A percentile compares a stretch with the other conserved stretches of the same genome.
Conservation (phyloP, 208 protist species). For the Tetramitus jugosus region DNA sequence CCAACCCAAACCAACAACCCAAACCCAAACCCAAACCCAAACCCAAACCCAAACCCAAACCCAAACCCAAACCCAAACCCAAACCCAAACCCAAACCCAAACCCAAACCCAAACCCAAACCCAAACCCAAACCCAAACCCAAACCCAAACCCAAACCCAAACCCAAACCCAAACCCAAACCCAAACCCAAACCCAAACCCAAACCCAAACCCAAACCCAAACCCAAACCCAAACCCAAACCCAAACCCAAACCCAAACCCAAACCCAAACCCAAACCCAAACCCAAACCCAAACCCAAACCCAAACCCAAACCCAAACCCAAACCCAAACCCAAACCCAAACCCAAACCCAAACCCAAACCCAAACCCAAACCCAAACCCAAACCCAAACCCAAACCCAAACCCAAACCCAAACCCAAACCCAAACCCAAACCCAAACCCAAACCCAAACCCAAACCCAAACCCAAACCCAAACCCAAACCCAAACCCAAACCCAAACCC, state of each 20-base stretch:
- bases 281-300: not conserved
- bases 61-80: not conserved
- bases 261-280: not conserved
- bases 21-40: not conserved
- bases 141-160: slow-evolving; percentile 20
- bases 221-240: not conserved
- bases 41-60: not conserved
- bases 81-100: not conserved
- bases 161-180: slow-evolving; percentile 17
- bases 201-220: slow-evolving; percentile 1
- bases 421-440: no score
- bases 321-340: not conserved
- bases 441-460: no score
- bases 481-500: no score
- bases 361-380: not conserved
- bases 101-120: slow-evolving; percentile 16
- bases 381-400: slow-evolving; percentile 1
- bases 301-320: not conserved
- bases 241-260: not conserved
- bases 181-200: slow-evolving; percentile 17
- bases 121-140: slow-evolving; percentile 17
- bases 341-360: not conserved
- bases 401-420: slow-evolving; percentile 9
- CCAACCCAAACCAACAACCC: not conserved
- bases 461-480: no score